phyloP scores from a whole-genome alignment of 768 basidiomycete species.

The Boletellus sp. region DNA sequence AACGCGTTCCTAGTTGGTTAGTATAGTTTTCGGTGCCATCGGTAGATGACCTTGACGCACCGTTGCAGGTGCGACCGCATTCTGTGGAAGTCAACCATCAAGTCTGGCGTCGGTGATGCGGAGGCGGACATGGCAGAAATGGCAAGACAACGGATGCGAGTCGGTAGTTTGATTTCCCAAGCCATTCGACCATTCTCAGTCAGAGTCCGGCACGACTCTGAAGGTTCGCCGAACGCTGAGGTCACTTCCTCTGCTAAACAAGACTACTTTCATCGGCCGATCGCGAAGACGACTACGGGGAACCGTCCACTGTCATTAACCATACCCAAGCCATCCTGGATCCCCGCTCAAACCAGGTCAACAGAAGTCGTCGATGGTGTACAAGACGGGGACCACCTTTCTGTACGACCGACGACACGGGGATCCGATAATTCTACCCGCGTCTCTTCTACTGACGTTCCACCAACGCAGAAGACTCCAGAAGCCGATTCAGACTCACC shows the following conservation, averaged over 20 bases:
- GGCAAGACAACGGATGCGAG: conserved; percentile 40
- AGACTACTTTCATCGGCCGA: conserved; percentile 20
- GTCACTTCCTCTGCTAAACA: conserved; percentile 16
- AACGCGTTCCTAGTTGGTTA: conserved; percentile 81
- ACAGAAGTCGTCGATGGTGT: conserved; percentile 24
- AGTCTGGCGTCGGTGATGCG: conserved; percentile 42
- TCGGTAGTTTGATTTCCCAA: conserved; percentile 53
- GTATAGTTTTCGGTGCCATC: conserved; percentile 19
- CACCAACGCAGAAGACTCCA: conserved; percentile 3
- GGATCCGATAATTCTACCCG: conserved; percentile 12
- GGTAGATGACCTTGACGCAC: background rate
- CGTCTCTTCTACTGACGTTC: conserved; percentile 14
- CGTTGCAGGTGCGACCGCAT: conserved; percentile 77
- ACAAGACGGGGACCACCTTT: background rate
- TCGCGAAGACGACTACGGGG: conserved; percentile 9
- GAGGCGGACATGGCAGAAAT: conserved; percentile 33
- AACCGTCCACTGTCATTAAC: conserved; percentile 20
- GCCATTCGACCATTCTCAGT: conserved; percentile 47
- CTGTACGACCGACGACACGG: conserved; percentile 10
- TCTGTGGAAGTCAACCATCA: conserved; percentile 72
- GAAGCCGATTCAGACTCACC: conserved; percentile 10
- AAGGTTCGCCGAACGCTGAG: conserved; percentile 29
- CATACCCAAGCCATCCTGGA: conserved; percentile 19
- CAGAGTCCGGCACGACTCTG: conserved; percentile 38
- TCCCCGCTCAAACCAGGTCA: conserved; percentile 22